phyloP scores from a whole-genome alignment of 805 yeast genomes.

The Metschnikowia lunata region DNA sequence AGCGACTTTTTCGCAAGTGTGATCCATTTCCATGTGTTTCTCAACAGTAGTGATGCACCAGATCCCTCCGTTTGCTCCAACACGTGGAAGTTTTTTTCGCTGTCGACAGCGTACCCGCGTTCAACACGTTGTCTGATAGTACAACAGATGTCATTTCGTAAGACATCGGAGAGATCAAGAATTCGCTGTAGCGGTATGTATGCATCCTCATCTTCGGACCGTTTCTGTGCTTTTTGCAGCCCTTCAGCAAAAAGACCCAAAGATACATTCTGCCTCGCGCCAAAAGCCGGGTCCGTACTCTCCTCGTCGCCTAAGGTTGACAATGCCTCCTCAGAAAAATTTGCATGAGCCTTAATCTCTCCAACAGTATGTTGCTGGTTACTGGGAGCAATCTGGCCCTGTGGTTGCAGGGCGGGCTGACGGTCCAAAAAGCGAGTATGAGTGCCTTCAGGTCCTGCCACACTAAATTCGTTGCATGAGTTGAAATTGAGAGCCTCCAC shows the following conservation, averaged over 20 bases:
- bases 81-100: slow-evolving; percentile 57
- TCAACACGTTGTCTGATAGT: slow-evolving; percentile 68
- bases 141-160: slow-evolving; percentile 70
- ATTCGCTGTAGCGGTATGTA: slow-evolving; percentile 27
- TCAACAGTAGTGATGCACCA: slow-evolving; percentile 48
- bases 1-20: slow-evolving; percentile 64
- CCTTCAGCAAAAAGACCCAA: background rate
- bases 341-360: slow-evolving; percentile 2
- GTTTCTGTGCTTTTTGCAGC: background rate
- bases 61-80: slow-evolving; percentile 49
- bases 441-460: slow-evolving; percentile 57
- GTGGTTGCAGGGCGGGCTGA: slow-evolving; percentile 1
- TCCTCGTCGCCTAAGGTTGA: slow-evolving; percentile 32
- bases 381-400: background rate
- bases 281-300: slow-evolving; percentile 13
- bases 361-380: background rate
- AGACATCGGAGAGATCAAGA: slow-evolving; percentile 38
- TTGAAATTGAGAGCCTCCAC: slow-evolving; percentile 61
- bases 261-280: background rate
- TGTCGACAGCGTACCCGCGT: slow-evolving; percentile 67
- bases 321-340: slow-evolving; percentile 23
- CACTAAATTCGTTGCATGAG: slow-evolving; percentile 60
- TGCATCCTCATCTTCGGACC: slow-evolving; percentile 17
- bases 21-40: slow-evolving; percentile 92
- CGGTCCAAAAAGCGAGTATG: slow-evolving; percentile 40